Evolutionary conservation across 2,329 filamentous ascomycete species (phyloP).

Genomic region (Colletotrichum echinochloae): DNA sequence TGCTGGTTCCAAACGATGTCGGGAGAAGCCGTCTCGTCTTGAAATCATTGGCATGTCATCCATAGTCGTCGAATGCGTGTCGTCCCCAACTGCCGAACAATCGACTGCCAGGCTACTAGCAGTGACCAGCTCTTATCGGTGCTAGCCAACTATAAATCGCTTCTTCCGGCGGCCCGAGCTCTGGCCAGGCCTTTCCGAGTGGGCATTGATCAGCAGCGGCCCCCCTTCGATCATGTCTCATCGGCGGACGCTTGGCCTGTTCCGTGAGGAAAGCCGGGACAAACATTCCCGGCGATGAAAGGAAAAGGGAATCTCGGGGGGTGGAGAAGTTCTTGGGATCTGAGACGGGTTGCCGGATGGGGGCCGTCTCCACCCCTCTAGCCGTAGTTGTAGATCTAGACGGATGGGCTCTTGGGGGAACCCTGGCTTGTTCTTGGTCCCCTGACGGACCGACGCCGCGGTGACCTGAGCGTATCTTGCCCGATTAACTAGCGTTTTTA

Average conservation of each 20-base stretch:
- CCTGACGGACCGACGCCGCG: conserved; percentile 29
- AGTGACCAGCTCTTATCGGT: not conserved
- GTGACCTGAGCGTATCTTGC: conserved; percentile 25
- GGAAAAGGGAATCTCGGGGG: not conserved
- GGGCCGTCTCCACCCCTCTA: conserved; percentile 8
- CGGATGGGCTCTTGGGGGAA: conserved; percentile 17
- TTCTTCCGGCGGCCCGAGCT: conserved; percentile 24
- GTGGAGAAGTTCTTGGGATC: too few species aligned
- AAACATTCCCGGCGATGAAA: conserved; percentile 8
- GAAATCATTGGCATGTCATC: not conserved
- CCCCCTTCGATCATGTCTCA: conserved; percentile 21
- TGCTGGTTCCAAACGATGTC: too few species aligned
- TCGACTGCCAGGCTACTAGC: not conserved
- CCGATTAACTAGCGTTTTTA: not conserved
- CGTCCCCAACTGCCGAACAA: not conserved
- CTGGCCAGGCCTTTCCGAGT: conserved; percentile 15
- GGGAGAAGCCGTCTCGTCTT: not conserved
- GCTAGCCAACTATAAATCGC: not conserved
- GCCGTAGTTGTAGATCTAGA: conserved; percentile 22
- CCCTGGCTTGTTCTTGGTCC: conserved; percentile 22
- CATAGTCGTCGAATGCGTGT: not conserved
- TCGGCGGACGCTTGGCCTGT: not conserved
- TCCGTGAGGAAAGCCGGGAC: not conserved
- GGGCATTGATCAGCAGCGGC: conserved; percentile 7
- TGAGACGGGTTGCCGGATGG: conserved; percentile 11